Conservation (phyloP, 2,329 filamentous ascomycete species). For the Calonectria naviculata region DNA sequence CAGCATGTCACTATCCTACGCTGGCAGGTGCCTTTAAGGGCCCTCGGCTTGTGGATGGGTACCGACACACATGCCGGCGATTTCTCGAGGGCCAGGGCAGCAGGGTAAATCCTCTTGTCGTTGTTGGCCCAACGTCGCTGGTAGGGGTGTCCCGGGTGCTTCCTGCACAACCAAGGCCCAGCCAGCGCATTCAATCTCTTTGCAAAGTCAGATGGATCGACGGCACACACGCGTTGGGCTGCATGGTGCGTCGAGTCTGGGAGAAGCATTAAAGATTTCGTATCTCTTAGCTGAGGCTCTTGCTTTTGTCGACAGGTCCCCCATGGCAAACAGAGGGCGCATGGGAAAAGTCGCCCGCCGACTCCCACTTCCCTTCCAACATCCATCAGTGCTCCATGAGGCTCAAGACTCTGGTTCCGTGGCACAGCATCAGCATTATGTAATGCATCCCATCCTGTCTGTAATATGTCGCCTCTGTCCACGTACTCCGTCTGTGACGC, state of each 20-base stretch:
- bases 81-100: neutral
- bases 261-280: neutral
- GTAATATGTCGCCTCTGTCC: neutral
- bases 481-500: neutral
- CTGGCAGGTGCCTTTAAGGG: neutral
- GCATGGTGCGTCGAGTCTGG: slow-evolving; percentile 12
- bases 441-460: slow-evolving; percentile 1
- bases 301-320: neutral
- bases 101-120: neutral
- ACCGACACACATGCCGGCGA: neutral
- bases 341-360: neutral
- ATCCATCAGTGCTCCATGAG: neutral
- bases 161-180: slow-evolving; percentile 2
- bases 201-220: slow-evolving; percentile 18
- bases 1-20: neutral
- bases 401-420: neutral
- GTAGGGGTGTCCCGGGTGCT: neutral
- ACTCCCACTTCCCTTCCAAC: neutral
- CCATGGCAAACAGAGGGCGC: neutral
- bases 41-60: neutral
- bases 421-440: neutral
- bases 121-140: neutral
- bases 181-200: slow-evolving; percentile 17
- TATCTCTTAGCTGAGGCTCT: neutral
- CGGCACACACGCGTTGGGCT: slow-evolving; percentile 2